phyloP scores from a whole-genome alignment of 1,284 basidiomycete species.

The Cryptococcus depauperatus region DNA sequence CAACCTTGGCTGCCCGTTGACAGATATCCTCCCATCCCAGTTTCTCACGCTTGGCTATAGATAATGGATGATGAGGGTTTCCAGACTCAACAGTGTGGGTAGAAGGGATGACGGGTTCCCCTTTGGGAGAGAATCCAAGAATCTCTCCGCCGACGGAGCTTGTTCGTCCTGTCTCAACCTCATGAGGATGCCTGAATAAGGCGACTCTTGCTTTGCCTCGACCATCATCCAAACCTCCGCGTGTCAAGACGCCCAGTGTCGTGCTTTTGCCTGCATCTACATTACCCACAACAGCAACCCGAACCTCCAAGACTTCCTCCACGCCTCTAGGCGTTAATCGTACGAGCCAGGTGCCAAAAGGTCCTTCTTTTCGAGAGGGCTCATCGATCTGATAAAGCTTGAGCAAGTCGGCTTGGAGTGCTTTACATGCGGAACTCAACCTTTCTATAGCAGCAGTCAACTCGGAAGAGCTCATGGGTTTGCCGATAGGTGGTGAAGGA shows the following conservation, averaged over 20 bases:
- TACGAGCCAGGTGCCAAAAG: slow-evolving; percentile 38
- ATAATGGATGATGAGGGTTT: slow-evolving; percentile 56
- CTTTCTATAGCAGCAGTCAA: slow-evolving; percentile 24
- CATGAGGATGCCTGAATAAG: slow-evolving; percentile 94
- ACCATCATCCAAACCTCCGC: slow-evolving; percentile 87
- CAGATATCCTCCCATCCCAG: slow-evolving; percentile 96
- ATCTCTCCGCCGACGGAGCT: slow-evolving; percentile 93
- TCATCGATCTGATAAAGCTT: slow-evolving; percentile 34
- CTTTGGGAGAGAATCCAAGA: slow-evolving; percentile 46
- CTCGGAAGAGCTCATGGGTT: slow-evolving; percentile 13
- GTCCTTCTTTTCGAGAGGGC: slow-evolving; percentile 5
- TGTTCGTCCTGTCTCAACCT: slow-evolving; percentile 90
- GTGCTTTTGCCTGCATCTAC: slow-evolving; percentile 81
- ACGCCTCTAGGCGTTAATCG: slow-evolving; percentile 38
- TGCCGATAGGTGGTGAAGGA: slow-evolving; percentile 17
- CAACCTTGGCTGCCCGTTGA: slow-evolving; percentile 77
- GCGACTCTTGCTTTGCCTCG: slow-evolving; percentile 68
- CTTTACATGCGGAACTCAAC: slow-evolving; percentile 18
- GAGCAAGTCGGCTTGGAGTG: slow-evolving; percentile 32
- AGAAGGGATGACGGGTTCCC: slow-evolving; percentile 64
- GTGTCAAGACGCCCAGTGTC: slow-evolving; percentile 60
- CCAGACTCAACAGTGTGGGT: slow-evolving; percentile 52
- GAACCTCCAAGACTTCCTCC: slow-evolving; percentile 62
- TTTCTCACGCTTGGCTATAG: slow-evolving; percentile 63
- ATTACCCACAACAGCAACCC: slow-evolving; percentile 92